Evolutionary conservation across 2,329 filamentous ascomycete species (phyloP).

Genomic region (Alternaria hordeiaustralica): DNA sequence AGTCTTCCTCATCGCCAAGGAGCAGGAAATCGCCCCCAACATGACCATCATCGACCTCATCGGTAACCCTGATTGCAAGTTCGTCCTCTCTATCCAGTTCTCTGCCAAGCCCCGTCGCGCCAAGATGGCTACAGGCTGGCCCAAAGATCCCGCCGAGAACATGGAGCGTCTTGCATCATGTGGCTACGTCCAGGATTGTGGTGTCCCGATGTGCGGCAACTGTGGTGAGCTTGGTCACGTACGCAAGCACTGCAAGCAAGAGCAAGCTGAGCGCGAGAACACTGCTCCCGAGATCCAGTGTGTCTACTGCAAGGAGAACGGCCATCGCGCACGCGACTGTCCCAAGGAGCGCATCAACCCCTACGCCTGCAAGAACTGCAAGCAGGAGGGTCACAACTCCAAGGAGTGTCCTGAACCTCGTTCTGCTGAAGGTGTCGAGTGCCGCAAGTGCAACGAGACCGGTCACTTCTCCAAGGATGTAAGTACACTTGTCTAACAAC

Average conservation of each 20-base stretch:
- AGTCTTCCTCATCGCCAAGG: conserved; percentile 60
- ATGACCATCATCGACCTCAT: conserved; percentile 61
- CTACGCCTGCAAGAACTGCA: conserved; percentile 73
- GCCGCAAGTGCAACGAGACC: conserved; percentile 67
- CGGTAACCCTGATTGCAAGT: conserved; percentile 67
- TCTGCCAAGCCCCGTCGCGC: conserved; percentile 60
- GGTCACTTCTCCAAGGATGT: conserved; percentile 48
- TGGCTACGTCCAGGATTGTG: conserved; percentile 67
- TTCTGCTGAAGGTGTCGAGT: conserved; percentile 66
- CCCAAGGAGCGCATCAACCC: conserved; percentile 62
- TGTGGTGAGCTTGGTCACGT: conserved; percentile 70
- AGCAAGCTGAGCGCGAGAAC: conserved; percentile 57
- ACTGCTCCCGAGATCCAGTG: conserved; percentile 62
- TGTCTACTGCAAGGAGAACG: conserved; percentile 68
- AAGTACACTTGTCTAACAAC: conserved; percentile 5
- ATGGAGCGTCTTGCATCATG: conserved; percentile 68
- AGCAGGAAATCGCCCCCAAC: conserved; percentile 52
- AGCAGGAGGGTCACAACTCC: conserved; percentile 51
- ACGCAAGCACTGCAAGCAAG: conserved; percentile 64
- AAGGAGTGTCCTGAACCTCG: conserved; percentile 53
- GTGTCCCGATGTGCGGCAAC: conserved; percentile 67
- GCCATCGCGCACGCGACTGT: conserved; percentile 74
- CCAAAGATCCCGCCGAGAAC: conserved; percentile 65
- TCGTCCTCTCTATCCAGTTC: conserved; percentile 68
- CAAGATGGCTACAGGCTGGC: conserved; percentile 65